Evolutionary conservation across 768 basidiomycete species (phyloP), one percentile per base, ranked within the genome.

Genomic region (Mycena metata): DNA sequence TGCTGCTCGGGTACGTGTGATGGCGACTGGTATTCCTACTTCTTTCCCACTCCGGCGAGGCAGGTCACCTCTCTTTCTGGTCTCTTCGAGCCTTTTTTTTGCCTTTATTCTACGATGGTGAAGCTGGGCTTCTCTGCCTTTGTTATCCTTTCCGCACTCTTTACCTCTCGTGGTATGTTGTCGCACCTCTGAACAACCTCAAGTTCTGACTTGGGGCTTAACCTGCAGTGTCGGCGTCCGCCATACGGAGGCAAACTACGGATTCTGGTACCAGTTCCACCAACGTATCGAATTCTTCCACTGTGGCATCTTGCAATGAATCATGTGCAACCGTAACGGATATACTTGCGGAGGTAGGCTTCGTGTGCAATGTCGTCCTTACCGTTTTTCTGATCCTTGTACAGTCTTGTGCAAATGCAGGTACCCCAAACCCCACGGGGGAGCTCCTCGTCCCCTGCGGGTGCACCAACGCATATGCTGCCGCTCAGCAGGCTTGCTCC

Each of bases 61-160:
- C 57, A n/a, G 57, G 42, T 26, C 43, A 15, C 36, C 21, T 9
- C 11, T 26, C 9, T 16, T 61, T 42, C 19, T 30, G 17, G 11
- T 26, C n/a, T 39, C 42, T 13, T 41, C 42, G n/a, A 0, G 30
- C 30, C 9, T 19, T 39, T 21, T 24, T 47, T 36, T 36, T n/a
- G 15, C n/a, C 21, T 59, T 43, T 13, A 3, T 55, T 21, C 57
- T n/a, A 33, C 26, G 30, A 62, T 58, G 64, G 47, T 33, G 16
- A 65, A 65, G 64, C 64, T 65, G 36, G 64, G 47, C 64, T 65
- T 58, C 8, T 58, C 45, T 39, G 55, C 21, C n/a, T 30, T 57
- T 51, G 12, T 50, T 30, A 33, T 41, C 24, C 26, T 58, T 13
- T 42, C 41, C 39, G 9, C 21, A 2, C 19, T 58, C 19, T 8